Conservation (phyloP, 306 rosid species). For the Fagus sylvatica region DNA sequence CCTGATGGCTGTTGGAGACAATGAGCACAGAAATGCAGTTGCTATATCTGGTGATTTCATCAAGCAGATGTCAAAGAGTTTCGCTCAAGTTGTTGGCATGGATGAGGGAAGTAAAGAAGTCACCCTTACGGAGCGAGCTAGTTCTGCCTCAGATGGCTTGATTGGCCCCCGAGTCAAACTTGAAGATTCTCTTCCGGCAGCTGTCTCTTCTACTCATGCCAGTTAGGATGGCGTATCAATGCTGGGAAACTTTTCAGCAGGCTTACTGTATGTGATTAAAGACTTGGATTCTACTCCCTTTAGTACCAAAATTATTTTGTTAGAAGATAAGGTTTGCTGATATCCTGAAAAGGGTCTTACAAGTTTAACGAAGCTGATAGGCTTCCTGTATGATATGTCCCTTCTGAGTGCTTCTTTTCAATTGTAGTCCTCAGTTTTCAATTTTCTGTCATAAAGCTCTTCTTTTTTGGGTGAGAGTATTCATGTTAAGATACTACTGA, state of each 20-base stretch:
- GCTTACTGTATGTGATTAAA: slow-evolving; percentile 27
- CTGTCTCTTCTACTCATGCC: slow-evolving; percentile 56
- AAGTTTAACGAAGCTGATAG: slow-evolving; percentile 22
- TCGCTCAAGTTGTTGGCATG: slow-evolving; percentile 72
- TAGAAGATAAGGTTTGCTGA: slow-evolving; percentile 43
- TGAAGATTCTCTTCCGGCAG: slow-evolving; percentile 53
- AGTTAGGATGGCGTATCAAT: slow-evolving; percentile 33
- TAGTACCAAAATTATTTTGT: slow-evolving; percentile 27
- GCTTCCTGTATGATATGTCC: slow-evolving; percentile 51
- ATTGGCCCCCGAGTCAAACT: slow-evolving; percentile 41
- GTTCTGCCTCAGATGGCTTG: slow-evolving; percentile 42
- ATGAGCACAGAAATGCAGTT: slow-evolving; percentile 52
- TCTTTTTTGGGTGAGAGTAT: slow-evolving; percentile 26
- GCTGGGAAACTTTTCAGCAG: slow-evolving; percentile 12
- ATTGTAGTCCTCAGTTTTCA: slow-evolving; percentile 26
- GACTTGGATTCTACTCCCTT: slow-evolving; percentile 33
- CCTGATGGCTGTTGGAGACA: slow-evolving; percentile 52
- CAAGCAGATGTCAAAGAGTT: slow-evolving; percentile 82
- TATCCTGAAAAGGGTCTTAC: slow-evolving; percentile 27
- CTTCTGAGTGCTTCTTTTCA: slow-evolving; percentile 30
- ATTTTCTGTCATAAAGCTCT: background rate
- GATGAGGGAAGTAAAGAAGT: slow-evolving; percentile 60
- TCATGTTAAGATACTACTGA: slow-evolving; percentile 26
- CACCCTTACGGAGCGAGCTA: slow-evolving; percentile 39
- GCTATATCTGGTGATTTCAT: slow-evolving; percentile 52